Conservation (phyloP, 2,329 filamentous ascomycete genomes). For the Stylonectria norvegica region DNA sequence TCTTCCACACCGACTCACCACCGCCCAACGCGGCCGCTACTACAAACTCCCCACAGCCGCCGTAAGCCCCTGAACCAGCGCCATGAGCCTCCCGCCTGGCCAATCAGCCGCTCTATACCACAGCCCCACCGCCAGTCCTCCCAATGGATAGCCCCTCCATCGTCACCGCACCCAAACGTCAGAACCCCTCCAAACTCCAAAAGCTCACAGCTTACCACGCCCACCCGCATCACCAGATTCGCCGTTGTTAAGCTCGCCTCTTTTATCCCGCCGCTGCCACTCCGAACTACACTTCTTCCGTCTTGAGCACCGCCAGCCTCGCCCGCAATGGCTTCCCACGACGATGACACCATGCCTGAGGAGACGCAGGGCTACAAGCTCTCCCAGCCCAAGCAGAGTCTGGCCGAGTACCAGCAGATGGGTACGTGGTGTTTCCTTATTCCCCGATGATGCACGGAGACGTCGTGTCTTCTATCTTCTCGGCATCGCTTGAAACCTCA, state of each 20-base stretch:
- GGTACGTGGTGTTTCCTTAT: conserved; percentile 57
- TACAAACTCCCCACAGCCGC: background rate
- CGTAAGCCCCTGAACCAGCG: conserved; percentile 3
- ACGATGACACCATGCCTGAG: conserved; percentile 82
- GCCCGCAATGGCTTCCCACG: conserved; percentile 61
- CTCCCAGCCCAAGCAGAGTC: conserved; percentile 91
- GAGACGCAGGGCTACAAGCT: conserved; percentile 96
- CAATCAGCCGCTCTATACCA: conserved; percentile 7
- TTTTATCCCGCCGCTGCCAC: background rate
- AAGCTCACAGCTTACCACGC: background rate
- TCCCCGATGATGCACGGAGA: too few relatives aligned
- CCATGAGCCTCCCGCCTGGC: background rate
- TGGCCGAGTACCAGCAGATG: conserved; percentile 91
- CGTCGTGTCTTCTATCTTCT: too few relatives aligned
- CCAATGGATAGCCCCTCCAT: conserved; percentile 28
- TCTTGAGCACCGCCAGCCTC: conserved; percentile 8
- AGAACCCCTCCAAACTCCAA: conserved; percentile 18
- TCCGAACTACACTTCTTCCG: background rate
- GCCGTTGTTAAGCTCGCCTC: background rate
- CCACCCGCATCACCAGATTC: background rate
- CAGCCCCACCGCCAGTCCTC: background rate
- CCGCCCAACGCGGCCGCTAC: background rate
- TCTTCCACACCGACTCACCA: background rate
- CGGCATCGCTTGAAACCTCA: too few relatives aligned
- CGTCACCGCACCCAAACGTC: conserved; percentile 30